These are phyloP conservation scores for Marchantia polymorpha DNA, from an alignment of 225 moss, liverwort and hornwort species.

Conservation along the genomic window DNA sequence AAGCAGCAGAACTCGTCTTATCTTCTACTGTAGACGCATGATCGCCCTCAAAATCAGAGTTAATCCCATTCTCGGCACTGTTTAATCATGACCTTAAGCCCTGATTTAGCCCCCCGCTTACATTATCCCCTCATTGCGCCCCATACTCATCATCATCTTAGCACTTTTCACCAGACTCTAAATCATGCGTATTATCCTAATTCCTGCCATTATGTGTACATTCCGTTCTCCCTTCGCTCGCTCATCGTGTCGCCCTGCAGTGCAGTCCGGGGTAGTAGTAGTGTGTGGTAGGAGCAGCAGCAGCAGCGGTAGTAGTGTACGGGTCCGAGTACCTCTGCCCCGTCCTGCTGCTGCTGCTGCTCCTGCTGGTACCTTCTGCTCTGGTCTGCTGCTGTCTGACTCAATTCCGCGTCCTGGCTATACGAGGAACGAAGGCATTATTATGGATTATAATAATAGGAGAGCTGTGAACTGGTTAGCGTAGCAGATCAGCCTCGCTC, in stretches of 20 bases:
- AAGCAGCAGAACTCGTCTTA: not conserved
- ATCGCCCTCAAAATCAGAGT: not conserved
- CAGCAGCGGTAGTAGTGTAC: not conserved
- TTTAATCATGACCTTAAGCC: not conserved
- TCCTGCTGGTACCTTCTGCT: not conserved
- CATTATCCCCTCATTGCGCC: not conserved
- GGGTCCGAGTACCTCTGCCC: not conserved
- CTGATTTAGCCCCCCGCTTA: not conserved
- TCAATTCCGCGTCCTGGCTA: conserved; percentile 13
- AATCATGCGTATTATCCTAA: conserved; percentile 16
- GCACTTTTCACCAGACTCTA: not conserved
- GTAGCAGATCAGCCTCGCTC: not conserved
- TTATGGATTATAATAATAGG: not conserved
- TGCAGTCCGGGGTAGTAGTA: no score
- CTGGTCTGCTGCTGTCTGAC: not conserved
- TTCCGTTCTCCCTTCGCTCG: not conserved
- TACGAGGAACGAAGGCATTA: not conserved
- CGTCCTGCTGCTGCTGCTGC: not conserved
- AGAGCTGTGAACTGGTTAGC: conserved; percentile 9
- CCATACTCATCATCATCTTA: not conserved
- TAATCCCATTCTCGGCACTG: not conserved
- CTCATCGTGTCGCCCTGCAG: no score
- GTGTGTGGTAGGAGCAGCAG: no score
- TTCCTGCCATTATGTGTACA: conserved; percentile 8
- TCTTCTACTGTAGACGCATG: conserved; percentile 3